Percentiles rank a stretch among this genome's conserved stretches.
phyloP scores from a whole-genome alignment of 2,329 filamentous ascomycete genomes.

The Rhexocercosporidium sp. region DNA sequence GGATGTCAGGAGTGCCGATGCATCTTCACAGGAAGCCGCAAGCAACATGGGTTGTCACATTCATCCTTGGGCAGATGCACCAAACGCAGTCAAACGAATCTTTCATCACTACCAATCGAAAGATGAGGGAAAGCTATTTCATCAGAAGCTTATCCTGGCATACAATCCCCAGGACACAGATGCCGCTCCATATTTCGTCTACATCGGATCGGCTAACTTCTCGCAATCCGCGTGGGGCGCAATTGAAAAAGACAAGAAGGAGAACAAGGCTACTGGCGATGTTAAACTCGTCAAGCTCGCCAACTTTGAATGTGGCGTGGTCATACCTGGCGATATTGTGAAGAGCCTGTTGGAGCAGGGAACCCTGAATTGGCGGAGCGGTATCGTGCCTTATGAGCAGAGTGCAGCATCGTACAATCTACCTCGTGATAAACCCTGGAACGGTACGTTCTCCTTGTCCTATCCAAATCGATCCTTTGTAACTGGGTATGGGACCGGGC shows the following conservation, averaged over 20 bases:
- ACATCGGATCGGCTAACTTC: conserved; percentile 24
- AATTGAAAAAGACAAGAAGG: conserved; percentile 19
- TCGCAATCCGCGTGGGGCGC: conserved; percentile 24
- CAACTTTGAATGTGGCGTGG: conserved; percentile 25
- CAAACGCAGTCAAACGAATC: conserved; percentile 17
- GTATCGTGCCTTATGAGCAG: conserved; percentile 22
- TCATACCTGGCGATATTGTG: conserved; percentile 18
- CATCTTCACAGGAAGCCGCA: conserved; percentile 16
- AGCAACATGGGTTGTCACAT: conserved; percentile 25
- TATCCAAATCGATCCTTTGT: not conserved
- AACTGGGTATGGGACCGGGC: too few species aligned
- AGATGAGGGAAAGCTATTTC: conserved; percentile 19
- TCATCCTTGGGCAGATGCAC: conserved; percentile 22
- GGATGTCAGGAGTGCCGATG: conserved; percentile 19
- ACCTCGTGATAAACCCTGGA: conserved; percentile 19
- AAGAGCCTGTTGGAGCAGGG: conserved; percentile 16
- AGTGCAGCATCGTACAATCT: conserved; percentile 15
- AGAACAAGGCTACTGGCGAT: conserved; percentile 19
- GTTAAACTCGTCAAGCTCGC: conserved; percentile 17
- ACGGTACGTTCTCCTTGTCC: conserved; percentile 15
- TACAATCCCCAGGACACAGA: conserved; percentile 16
- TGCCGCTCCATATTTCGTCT: conserved; percentile 17
- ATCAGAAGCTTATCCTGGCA: conserved; percentile 25
- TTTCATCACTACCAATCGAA: conserved; percentile 26
- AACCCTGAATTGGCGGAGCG: conserved; percentile 17